Percentiles rank a stretch among this genome's conserved stretches.
These are phyloP conservation scores for Leccinum fallax DNA, from an alignment of 1,284 basidiomycete species.

Conservation along the genomic window DNA sequence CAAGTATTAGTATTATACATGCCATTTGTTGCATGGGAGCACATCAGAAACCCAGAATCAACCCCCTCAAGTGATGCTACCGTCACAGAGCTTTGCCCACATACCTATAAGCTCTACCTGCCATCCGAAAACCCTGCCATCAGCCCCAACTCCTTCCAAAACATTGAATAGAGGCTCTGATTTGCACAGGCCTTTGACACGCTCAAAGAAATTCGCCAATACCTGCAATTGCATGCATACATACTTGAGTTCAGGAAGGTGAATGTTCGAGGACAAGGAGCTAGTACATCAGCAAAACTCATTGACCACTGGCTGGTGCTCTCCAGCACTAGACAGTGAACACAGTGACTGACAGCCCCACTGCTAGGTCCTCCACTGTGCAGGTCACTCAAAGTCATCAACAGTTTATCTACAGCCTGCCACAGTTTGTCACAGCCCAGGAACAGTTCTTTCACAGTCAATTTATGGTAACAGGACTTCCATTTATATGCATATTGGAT, in stretches of 20 bases:
- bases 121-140: not conserved
- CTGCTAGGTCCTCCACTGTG: not conserved
- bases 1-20: not conserved
- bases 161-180: not conserved
- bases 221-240: not conserved
- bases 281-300: no score
- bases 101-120: not conserved
- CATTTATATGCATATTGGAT: no score
- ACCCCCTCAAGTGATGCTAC: no score
- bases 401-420: not conserved
- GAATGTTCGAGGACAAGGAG: not conserved
- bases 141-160: not conserved
- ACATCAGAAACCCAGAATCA: no score
- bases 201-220: not conserved
- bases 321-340: not conserved
- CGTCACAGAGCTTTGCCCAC: not conserved
- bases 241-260: not conserved
- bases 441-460: not conserved
- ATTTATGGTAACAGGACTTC: not conserved
- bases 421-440: not conserved
- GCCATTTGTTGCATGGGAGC: not conserved
- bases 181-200: not conserved
- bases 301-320: not conserved
- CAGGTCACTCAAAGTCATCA: not conserved
- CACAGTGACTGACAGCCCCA: not conserved